These are phyloP conservation scores for Blastocystis sp. DNA, from an alignment of 352 stramenopile genomes.

Conservation along the genomic window DNA sequence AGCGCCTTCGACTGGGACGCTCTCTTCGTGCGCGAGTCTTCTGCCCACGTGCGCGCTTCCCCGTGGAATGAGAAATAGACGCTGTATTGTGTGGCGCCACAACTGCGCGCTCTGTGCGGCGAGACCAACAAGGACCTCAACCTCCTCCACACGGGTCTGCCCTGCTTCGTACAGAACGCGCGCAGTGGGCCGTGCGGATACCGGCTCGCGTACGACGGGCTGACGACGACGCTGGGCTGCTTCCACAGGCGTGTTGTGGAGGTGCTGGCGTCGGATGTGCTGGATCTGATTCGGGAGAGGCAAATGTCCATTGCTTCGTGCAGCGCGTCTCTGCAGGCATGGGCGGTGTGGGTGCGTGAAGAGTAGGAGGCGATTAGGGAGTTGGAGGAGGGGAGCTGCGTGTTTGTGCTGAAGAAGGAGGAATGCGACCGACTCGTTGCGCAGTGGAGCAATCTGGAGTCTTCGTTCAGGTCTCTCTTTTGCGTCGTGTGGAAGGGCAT, in stretches of 20 bases:
- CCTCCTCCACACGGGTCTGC: conserved; percentile 77
- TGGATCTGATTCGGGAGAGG: background rate
- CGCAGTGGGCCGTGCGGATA: conserved; percentile 78
- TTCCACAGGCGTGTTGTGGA: conserved; percentile 79
- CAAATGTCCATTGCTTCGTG: background rate
- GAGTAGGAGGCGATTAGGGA: background rate
- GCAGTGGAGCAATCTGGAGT: background rate
- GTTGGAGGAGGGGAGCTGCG: background rate
- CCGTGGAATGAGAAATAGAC: background rate
- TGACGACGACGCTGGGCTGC: conserved; percentile 80
- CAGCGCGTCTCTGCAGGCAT: background rate
- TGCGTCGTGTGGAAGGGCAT: conserved; percentile 38
- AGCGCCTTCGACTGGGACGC: background rate
- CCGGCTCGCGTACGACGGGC: conserved; percentile 83
- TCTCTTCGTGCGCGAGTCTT: background rate
- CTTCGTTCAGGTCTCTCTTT: background rate
- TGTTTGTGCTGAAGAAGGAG: background rate
- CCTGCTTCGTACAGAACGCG: conserved; percentile 85
- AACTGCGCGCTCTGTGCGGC: background rate
- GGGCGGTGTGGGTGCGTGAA: background rate
- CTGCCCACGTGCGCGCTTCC: background rate
- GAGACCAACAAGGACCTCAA: background rate
- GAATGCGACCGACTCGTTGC: background rate
- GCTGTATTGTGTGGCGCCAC: background rate
- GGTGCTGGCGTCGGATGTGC: background rate